Evolutionary conservation across 2,329 filamentous ascomycete genomes (phyloP), one percentile per base, ranked within the genome.

Genomic region (Neophaeococcomyces mojaviensis): DNA sequence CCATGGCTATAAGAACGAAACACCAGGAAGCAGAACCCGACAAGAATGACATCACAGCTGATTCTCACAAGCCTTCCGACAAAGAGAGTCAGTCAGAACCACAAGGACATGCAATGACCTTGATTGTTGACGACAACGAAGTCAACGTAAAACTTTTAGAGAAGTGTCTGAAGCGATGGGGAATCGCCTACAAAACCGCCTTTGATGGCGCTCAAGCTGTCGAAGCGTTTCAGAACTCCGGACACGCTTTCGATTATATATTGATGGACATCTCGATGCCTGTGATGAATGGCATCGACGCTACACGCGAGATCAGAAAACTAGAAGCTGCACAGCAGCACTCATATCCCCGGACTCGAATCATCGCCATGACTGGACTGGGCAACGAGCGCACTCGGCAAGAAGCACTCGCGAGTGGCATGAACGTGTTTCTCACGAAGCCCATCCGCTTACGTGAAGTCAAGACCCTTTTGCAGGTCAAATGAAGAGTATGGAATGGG

Each of bases 251-350:
- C 26, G 60, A 69, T 44, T 56, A 64, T 35, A 64, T 72, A 20
- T 58, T 72, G 41, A 72, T 72, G 69, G 69, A 72, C 45, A 66
- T 72, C 41, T 65, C 59, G 39, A 72, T 72, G 69, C 69, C 69
- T 1, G 58, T 71, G 3, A 62, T 72, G 61, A 62, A 71, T 48
- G 70, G 70, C 2, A 58, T 73, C 44, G 59, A 62, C 30, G 69
- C 70, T 6, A 72, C 70, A 1, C 57, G 60, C 12, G 58, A 59
- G 7, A 73, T 73, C 40, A 67, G 70, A 7, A 49, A 56, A 6
- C 57, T 64, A 50, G 61, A 61, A 6, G 37, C 5, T 3, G 4
- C 35, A 38, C 13, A 13, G 19, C 13, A 35, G n/a, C 33, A 7
- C n/a, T 13, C n/a, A n/a, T 18, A 15, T n/a, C 33, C 33, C 7